Percentiles rank a stretch among this genome's conserved stretches.
These are phyloP conservation scores for Fusarium proliferatum DNA, from an alignment of 2,329 filamentous ascomycete species.

Conservation along the genomic window DNA sequence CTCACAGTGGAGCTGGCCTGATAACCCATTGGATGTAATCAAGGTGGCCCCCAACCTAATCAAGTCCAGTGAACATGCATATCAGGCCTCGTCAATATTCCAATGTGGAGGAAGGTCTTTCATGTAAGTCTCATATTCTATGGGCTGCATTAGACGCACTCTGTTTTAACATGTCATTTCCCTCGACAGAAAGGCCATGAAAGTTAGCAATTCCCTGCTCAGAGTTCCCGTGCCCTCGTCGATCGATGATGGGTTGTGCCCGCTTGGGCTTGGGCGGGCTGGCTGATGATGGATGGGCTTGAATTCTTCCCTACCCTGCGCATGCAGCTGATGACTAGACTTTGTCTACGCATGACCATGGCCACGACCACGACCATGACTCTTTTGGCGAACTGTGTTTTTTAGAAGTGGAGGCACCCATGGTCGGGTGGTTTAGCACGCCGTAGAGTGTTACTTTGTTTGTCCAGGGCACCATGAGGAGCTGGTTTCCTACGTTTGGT, in stretches of 20 bases:
- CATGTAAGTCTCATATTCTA: constrained; percentile 15
- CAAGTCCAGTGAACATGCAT: constrained; percentile 2
- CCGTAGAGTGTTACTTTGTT: constrained; percentile 7
- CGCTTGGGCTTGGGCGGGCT: constrained; percentile 31
- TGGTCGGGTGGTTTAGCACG: constrained; percentile 18
- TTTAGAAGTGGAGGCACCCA: constrained; percentile 21
- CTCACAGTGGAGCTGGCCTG: background rate
- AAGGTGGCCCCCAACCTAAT: constrained; percentile 1
- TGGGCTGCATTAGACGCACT: constrained; percentile 24
- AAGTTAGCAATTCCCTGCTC: background rate
- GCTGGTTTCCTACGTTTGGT: background rate
- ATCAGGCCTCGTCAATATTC: background rate
- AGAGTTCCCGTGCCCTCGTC: constrained; percentile 6
- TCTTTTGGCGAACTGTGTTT: constrained; percentile 14
- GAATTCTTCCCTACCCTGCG: constrained; percentile 16
- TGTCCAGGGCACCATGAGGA: background rate
- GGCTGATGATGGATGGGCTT: constrained; percentile 18
- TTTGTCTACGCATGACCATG: constrained; percentile 35
- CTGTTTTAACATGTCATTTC: background rate
- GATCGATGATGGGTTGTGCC: constrained; percentile 31
- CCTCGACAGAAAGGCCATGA: background rate
- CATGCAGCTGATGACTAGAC: constrained; percentile 28
- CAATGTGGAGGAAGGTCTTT: background rate
- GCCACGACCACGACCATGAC: constrained; percentile 9
- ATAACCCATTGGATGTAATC: background rate